A percentile compares a stretch with the other conserved stretches of the same genome.
Evolutionary conservation across 208 protist species (phyloP).

Genomic region (Leishmania aethiopica): DNA sequence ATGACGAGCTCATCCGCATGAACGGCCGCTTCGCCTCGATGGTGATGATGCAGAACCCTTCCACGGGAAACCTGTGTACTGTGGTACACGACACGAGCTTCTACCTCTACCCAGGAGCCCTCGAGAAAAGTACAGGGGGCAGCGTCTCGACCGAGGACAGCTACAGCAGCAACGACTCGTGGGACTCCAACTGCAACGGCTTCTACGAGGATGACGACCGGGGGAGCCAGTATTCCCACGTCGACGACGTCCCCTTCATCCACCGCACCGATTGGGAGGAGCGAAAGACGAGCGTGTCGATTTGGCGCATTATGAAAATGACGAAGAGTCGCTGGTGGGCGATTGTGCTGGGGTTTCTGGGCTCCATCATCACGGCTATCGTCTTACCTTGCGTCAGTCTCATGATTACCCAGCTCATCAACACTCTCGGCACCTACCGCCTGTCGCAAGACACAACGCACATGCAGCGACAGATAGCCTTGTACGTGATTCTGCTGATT

Average conservation of each 20-base stretch:
- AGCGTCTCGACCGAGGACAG: neutral
- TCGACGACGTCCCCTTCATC: constrained; percentile 59
- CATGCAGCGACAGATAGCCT: constrained; percentile 36
- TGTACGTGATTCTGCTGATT: constrained; percentile 58
- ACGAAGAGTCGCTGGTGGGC: constrained; percentile 43
- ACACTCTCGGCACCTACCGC: constrained; percentile 42
- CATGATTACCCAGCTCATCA: constrained; percentile 52
- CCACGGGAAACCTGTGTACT: constrained; percentile 21
- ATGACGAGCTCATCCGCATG: constrained; percentile 60
- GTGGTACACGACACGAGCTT: constrained; percentile 48
- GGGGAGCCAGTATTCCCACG: constrained; percentile 44
- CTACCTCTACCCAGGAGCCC: constrained; percentile 28
- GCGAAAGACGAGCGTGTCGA: constrained; percentile 34
- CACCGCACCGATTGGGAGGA: constrained; percentile 66
- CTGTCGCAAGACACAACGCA: constrained; percentile 27
- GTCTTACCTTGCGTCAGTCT: constrained; percentile 47
- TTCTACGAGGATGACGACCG: constrained; percentile 11
- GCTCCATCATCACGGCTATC: constrained; percentile 47
- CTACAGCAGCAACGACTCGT: constrained; percentile 8
- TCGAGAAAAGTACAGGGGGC: constrained; percentile 5
- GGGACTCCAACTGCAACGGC: constrained; percentile 15
- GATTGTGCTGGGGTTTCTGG: constrained; percentile 53
- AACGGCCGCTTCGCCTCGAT: constrained; percentile 73
- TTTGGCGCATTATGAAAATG: constrained; percentile 59
- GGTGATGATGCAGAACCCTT: constrained; percentile 63